phyloP scores from a whole-genome alignment of 1,284 basidiomycete species.

The Heterobasidion occidentale region DNA sequence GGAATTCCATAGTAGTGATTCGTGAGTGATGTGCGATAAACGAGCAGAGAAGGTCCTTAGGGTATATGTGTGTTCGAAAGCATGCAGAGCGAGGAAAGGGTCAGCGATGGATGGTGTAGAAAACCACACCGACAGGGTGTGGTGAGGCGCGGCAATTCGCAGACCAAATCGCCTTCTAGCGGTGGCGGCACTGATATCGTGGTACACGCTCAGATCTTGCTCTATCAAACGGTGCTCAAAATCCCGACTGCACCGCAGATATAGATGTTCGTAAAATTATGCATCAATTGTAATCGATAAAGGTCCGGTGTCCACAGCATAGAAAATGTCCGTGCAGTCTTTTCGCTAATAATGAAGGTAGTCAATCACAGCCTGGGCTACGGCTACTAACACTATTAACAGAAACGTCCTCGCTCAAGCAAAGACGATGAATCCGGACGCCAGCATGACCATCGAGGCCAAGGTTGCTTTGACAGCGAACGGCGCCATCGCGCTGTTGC shows the following conservation, averaged over 20 bases:
- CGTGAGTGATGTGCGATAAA: not conserved
- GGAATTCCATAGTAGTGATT: constrained; percentile 7
- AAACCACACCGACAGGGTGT: not conserved
- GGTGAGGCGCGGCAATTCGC: not conserved
- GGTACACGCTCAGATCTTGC: no score
- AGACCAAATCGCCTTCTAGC: no score
- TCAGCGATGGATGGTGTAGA: not conserved
- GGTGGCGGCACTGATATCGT: no score
- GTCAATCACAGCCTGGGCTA: no score
- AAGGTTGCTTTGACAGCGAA: constrained; percentile 12
- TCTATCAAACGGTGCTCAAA: no score
- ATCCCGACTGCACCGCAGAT: no score
- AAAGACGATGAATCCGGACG: constrained; percentile 1
- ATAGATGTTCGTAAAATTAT: no score
- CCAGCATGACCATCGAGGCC: constrained; percentile 18
- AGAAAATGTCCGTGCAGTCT: no score
- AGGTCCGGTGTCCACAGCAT: no score
- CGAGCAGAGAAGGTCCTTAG: not conserved
- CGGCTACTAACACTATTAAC: no score
- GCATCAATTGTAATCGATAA: no score
- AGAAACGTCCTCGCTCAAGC: not conserved
- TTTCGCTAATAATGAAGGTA: no score
- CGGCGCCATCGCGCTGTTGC: constrained; percentile 19
- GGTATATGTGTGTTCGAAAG: not conserved
- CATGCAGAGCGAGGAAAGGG: not conserved